Evolutionary conservation across 2,329 filamentous ascomycete genomes (phyloP), one percentile per base, ranked within the genome.

Genomic region (Fusarium musae): DNA sequence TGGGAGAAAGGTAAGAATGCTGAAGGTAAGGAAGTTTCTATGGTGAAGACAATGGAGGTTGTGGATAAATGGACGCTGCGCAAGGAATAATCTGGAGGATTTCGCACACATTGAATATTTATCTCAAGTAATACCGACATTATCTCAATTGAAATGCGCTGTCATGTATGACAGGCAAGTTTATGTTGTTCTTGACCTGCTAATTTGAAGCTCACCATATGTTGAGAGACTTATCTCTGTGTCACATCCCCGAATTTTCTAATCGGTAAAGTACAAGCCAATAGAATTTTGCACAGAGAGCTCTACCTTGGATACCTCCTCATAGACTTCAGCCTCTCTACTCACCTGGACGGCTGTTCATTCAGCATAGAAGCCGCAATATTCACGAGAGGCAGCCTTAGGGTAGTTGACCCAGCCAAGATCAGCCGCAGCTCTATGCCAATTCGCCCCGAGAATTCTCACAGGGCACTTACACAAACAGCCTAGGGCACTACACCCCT

Each of bases 401-500:
- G 52, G 52, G 52, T 56, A 56, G 16, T 8, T 15, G n/a, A 1
- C 7, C 13, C 1, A 54, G 26, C 13, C 19, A 32, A 13, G 13
- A 30, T 30, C 21, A 17, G 17, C 37, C 9, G 12, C 50, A 36
- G 32, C 32, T 28, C 11, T 19, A 36, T 11, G 28, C 39, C 9
- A 36, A 28, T 39, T 56, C 5, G 21, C 0, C 1, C 23, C 13
- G 2, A 19, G 32, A 10, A 56, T 56, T 43, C 26, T 42, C 37
- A 56, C 52, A 56, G 52, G 37, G 52, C 52, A 42, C 52, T n/a
- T 23, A 23, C 52, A 56, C 34, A 56, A 56, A 23, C 15, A 56
- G 37, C 3, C 2, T 56, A 56, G 52, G 37, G 26, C 37, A 5
- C 0, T 6, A 1, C 1, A 43, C 26, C 37, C 52, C 37, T 56